Evolutionary conservation across 768 basidiomycete species (phyloP).

Genomic region (Gloeopeniophorella convolvens): DNA sequence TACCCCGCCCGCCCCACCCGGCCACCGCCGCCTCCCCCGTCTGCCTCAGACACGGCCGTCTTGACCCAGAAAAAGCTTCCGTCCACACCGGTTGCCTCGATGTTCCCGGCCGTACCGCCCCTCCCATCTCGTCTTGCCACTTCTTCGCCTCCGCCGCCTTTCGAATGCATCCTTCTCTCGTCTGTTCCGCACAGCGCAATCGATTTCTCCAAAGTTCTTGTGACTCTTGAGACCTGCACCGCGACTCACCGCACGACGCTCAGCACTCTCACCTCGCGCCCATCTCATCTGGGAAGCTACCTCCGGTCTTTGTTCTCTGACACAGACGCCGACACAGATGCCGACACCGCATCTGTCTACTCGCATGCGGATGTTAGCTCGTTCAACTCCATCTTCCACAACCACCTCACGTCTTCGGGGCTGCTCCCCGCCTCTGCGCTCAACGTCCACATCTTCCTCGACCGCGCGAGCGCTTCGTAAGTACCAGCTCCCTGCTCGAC

Average conservation of each 20-base stretch:
- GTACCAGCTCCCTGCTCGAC: too few species aligned
- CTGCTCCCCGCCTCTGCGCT: slow-evolving; percentile 39
- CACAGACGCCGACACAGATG: slow-evolving; percentile 31
- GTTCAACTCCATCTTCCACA: slow-evolving; percentile 49
- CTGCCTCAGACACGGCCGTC: slow-evolving; percentile 17
- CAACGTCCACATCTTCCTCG: slow-evolving; percentile 67
- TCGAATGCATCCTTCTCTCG: slow-evolving; percentile 62
- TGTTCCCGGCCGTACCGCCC: slow-evolving; percentile 42
- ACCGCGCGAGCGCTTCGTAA: slow-evolving; percentile 74
- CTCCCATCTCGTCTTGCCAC: slow-evolving; percentile 40
- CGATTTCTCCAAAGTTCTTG: slow-evolving; percentile 56
- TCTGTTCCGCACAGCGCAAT: slow-evolving; percentile 39
- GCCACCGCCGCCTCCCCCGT: slow-evolving; percentile 26
- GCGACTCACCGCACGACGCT: slow-evolving; percentile 58
- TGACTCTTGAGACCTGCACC: slow-evolving; percentile 72
- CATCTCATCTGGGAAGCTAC: slow-evolving; percentile 52
- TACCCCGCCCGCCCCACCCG: slow-evolving; percentile 31
- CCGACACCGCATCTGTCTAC: slow-evolving; percentile 48
- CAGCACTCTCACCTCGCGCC: slow-evolving; percentile 58
- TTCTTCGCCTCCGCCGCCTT: slow-evolving; percentile 47
- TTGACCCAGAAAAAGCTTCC: slow-evolving; percentile 25
- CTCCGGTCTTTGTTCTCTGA: slow-evolving; percentile 26
- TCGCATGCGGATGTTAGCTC: slow-evolving; percentile 39
- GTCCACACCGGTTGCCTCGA: slow-evolving; percentile 28
- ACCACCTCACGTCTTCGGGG: slow-evolving; percentile 58